Evolutionary conservation across 176 grass and related monocot genomes (phyloP).

Genomic region (Oryza longistaminata): DNA sequence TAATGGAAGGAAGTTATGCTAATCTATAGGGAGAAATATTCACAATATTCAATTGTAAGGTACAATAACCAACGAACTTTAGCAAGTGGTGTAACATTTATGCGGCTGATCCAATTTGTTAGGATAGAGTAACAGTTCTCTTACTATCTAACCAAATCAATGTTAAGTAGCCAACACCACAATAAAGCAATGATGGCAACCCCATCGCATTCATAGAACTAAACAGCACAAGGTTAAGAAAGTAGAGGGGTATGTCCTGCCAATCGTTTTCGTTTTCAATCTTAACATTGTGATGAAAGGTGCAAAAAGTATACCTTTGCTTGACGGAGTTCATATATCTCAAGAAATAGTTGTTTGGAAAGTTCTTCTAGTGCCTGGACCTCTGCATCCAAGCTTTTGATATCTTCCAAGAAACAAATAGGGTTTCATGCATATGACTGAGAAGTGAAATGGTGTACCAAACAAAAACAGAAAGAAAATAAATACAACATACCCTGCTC

Average conservation of each 20-base stretch:
- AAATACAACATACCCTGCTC: slow-evolving; percentile 77
- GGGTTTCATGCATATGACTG: slow-evolving; percentile 20
- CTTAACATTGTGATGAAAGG: background rate
- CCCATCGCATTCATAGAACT: background rate
- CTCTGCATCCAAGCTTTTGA: slow-evolving; percentile 95
- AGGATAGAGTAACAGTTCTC: background rate
- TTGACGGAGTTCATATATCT: slow-evolving; percentile 96
- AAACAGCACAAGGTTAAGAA: background rate
- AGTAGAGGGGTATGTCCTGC: background rate
- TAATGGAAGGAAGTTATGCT: background rate
- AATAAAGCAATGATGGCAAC: slow-evolving; percentile 4
- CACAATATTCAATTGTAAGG: background rate
- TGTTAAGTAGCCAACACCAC: background rate
- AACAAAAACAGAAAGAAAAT: background rate
- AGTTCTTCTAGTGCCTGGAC: slow-evolving; percentile 95
- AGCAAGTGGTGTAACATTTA: slow-evolving; percentile 1
- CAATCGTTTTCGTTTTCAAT: background rate
- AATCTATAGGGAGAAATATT: background rate
- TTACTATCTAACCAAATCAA: background rate
- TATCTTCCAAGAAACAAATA: slow-evolving; percentile 60
- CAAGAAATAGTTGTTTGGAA: slow-evolving; percentile 96
- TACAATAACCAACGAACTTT: background rate
- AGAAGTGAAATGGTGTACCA: background rate
- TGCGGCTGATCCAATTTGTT: background rate
- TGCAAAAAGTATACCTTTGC: slow-evolving; percentile 65